Evolutionary conservation across 805 yeast species (phyloP).

Genomic region (Wickerhamiella occidentalis): DNA sequence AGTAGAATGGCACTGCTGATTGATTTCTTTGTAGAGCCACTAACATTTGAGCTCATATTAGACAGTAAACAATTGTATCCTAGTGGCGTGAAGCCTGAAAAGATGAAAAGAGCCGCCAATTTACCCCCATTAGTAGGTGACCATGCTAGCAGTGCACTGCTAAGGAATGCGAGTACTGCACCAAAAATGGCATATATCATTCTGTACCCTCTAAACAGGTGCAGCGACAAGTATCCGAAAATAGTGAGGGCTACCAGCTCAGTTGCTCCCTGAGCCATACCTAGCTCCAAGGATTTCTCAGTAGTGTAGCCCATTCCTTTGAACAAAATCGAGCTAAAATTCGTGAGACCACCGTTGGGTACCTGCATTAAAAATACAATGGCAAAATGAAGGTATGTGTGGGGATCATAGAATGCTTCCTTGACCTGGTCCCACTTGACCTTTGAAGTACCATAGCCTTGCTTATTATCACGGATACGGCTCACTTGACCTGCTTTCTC

Average conservation of each 20-base stretch:
- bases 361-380: constrained; percentile 1
- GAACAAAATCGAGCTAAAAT: constrained; percentile 36
- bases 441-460: constrained; percentile 43
- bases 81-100: constrained; percentile 27
- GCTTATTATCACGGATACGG: constrained; percentile 41
- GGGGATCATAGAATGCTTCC: constrained; percentile 39
- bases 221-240: constrained; percentile 16
- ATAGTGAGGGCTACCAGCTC: constrained; percentile 18
- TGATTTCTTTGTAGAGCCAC: constrained; percentile 66
- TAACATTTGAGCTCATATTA: constrained; percentile 36
- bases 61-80: constrained; percentile 24
- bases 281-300: constrained; percentile 32
- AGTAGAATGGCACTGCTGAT: constrained; percentile 46
- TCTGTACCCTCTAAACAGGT: constrained; percentile 15
- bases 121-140: constrained; percentile 29
- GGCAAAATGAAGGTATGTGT: constrained; percentile 34
- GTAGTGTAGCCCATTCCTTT: constrained; percentile 25
- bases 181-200: constrained; percentile 37
- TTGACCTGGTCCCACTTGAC: constrained; percentile 44
- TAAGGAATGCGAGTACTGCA: constrained; percentile 35
- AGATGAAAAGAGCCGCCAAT: constrained; percentile 33
- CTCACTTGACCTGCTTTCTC: constrained; percentile 38
- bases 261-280: constrained; percentile 37
- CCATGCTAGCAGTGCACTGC: constrained; percentile 36
- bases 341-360: constrained; percentile 32